These are phyloP conservation scores for Penicillium concentricum DNA, from an alignment of 2,329 filamentous ascomycete genomes.

Conservation along the genomic window DNA sequence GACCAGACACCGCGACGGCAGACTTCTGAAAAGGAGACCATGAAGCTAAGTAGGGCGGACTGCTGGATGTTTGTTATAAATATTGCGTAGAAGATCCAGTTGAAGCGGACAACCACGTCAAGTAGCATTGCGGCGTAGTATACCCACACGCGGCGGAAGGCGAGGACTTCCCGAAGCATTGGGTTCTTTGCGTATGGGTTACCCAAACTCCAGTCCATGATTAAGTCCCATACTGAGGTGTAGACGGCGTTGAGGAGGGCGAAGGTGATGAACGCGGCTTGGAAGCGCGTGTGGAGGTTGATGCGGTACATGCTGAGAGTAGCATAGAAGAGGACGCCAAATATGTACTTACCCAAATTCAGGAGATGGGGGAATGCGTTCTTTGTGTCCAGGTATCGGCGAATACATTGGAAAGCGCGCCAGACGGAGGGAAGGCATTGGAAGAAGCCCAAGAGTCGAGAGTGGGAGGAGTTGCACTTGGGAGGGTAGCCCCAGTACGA, in stretches of 20 bases:
- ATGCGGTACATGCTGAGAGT: slow-evolving; percentile 83
- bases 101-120: slow-evolving; percentile 83
- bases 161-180: slow-evolving; percentile 73
- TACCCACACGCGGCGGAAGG: slow-evolving; percentile 73
- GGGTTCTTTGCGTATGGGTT: slow-evolving; percentile 69
- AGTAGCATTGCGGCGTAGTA: slow-evolving; percentile 85
- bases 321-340: slow-evolving; percentile 77
- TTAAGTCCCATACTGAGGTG: slow-evolving; percentile 84
- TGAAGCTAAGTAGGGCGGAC: slow-evolving; percentile 76
- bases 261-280: slow-evolving; percentile 74
- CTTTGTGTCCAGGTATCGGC: slow-evolving; percentile 81
- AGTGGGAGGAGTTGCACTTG: slow-evolving; percentile 83
- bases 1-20: slow-evolving; percentile 87
- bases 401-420: slow-evolving; percentile 85
- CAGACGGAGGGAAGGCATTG: slow-evolving; percentile 79
- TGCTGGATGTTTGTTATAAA: slow-evolving; percentile 79
- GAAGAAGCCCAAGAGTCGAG: slow-evolving; percentile 82
- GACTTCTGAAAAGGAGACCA: slow-evolving; percentile 75
- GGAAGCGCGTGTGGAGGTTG: slow-evolving; percentile 55
- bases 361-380: slow-evolving; percentile 90
- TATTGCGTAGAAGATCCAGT: slow-evolving; percentile 92
- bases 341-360: slow-evolving; percentile 88
- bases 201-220: slow-evolving; percentile 94
- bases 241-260: slow-evolving; percentile 82
- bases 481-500: slow-evolving; percentile 68